Percentiles rank a stretch among this genome's conserved stretches.
These are phyloP conservation scores for Marchantia paleacea DNA, from an alignment of 225 moss, liverwort and hornwort species.

Conservation along the genomic window DNA sequence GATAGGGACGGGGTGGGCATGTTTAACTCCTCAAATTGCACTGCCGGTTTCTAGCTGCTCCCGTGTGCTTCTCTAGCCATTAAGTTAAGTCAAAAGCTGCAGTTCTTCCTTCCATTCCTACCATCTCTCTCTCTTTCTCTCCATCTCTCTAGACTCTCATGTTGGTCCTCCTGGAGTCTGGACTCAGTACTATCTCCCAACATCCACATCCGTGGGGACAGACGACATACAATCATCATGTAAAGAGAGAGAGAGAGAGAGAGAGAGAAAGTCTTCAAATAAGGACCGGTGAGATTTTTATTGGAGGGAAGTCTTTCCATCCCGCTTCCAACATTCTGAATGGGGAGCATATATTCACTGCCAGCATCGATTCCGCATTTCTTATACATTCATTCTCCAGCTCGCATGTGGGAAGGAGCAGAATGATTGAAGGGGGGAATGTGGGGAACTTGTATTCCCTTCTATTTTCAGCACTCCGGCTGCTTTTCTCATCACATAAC, in stretches of 20 bases:
- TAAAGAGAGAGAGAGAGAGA: neutral
- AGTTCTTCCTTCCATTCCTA: neutral
- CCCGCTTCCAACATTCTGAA: neutral
- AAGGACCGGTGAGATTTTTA: too few relatives aligned
- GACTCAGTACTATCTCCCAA: neutral
- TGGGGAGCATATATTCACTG: neutral
- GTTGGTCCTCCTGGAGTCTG: too few relatives aligned
- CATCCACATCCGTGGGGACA: neutral
- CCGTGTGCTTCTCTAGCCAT: neutral
- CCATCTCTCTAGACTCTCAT: neutral
- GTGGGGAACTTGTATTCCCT: neutral
- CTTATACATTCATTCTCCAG: slow-evolving; percentile 6
- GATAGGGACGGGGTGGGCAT: neutral
- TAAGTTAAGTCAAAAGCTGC: neutral
- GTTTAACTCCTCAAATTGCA: neutral
- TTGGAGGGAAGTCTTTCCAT: neutral
- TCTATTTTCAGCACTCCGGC: neutral
- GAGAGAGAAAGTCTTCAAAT: too few relatives aligned
- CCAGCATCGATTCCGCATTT: neutral
- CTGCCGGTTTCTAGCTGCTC: neutral
- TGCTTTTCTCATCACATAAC: neutral
- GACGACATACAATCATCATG: slow-evolving; percentile 3
- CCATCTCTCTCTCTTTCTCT: neutral
- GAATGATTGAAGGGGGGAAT: slow-evolving; percentile 5
- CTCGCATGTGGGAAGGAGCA: neutral